phyloP scores from a whole-genome alignment of 768 basidiomycete species.

The Megacollybia marginata region DNA sequence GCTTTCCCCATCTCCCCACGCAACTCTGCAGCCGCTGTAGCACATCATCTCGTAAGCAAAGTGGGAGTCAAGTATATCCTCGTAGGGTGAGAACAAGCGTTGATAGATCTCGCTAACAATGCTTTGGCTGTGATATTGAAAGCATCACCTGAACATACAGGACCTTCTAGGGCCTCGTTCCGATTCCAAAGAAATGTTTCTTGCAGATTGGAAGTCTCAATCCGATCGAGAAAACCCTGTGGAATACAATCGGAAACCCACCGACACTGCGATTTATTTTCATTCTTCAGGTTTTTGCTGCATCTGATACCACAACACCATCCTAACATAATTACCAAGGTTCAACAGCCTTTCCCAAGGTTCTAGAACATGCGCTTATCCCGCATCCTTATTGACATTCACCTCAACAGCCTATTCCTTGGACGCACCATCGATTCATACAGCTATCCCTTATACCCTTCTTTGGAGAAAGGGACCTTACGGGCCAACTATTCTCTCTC shows the following conservation, averaged over 20 bases:
- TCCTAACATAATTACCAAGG: conserved; percentile 3
- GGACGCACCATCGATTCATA: conserved; percentile 7
- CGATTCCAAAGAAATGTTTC: conserved; percentile 12
- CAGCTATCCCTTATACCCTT: conserved; percentile 9
- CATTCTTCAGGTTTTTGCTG: conserved; percentile 24
- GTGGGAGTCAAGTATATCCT: conserved; percentile 15
- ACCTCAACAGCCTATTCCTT: conserved; percentile 9
- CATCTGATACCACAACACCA: no score
- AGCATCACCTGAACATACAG: no score
- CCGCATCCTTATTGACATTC: no score
- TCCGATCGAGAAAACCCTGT: no score
- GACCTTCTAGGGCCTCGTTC: no score
- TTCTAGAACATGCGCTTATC: no score
- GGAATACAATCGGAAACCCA: neutral
- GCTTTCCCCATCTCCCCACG: conserved; percentile 18
- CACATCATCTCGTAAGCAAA: conserved; percentile 18
- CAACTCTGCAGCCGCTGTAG: conserved; percentile 21
- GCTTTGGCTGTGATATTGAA: conserved; percentile 5
- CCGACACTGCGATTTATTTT: conserved; percentile 12
- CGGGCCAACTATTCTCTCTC: conserved; percentile 4
- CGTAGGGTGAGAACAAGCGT: conserved; percentile 18
- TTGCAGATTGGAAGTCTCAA: neutral
- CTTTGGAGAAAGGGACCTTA: conserved; percentile 17
- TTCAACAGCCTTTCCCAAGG: conserved; percentile 24
- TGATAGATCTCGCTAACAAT: conserved; percentile 10